Percentiles rank a stretch among this genome's conserved stretches.
These are phyloP conservation scores for Alternaria triticimaculans DNA, from an alignment of 2,329 filamentous ascomycete genomes.

Conservation along the genomic window DNA sequence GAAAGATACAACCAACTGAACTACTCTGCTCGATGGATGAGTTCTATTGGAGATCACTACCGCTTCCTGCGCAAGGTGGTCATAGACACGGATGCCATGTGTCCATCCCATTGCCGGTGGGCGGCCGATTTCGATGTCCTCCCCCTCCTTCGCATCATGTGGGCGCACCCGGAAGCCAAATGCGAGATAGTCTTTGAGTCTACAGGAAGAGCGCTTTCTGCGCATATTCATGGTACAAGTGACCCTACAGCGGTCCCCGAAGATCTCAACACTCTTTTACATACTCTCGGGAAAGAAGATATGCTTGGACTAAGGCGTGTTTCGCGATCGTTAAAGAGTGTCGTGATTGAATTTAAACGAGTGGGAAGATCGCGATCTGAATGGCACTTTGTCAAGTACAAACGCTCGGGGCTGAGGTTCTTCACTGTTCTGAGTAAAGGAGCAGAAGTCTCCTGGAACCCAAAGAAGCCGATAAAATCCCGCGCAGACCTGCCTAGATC, in stretches of 20 bases:
- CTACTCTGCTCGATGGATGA: neutral
- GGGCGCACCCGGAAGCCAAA: neutral
- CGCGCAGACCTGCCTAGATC: neutral
- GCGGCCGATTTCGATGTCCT: neutral
- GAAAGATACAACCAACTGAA: neutral
- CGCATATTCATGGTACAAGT: neutral
- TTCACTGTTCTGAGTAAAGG: neutral
- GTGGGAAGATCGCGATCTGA: neutral
- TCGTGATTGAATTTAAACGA: neutral
- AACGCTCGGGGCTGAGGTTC: neutral
- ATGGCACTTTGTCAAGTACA: neutral
- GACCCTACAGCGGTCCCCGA: neutral
- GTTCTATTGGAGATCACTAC: neutral
- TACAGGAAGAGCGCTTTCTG: neutral
- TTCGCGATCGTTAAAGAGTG: neutral
- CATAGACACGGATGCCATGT: neutral
- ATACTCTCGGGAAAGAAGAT: neutral
- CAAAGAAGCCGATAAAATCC: neutral
- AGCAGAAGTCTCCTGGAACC: neutral
- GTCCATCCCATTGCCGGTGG: neutral
- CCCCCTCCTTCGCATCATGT: neutral
- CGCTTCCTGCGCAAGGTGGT: neutral
- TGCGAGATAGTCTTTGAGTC: neutral
- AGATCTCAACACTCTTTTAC: neutral
- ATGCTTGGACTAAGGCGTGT: neutral